These are phyloP conservation scores for Galerina marginata DNA, from an alignment of 768 basidiomycete species.

Conservation along the genomic window DNA sequence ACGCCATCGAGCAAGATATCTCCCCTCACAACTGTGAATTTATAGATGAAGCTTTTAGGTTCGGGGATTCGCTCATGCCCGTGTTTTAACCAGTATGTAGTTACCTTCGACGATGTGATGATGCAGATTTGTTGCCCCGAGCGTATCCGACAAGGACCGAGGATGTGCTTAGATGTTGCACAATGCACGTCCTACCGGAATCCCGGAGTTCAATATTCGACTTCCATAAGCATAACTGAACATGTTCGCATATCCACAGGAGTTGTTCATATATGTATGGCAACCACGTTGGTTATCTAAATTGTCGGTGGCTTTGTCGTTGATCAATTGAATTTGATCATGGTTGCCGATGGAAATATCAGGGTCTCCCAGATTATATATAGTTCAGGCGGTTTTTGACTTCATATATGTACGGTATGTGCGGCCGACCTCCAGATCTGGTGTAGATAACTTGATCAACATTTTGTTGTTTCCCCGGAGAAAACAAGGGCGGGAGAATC, in stretches of 20 bases:
- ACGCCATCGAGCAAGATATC: no score
- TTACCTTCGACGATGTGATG: background rate
- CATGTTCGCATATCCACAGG: slow-evolving; percentile 8
- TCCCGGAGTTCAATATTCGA: slow-evolving; percentile 5
- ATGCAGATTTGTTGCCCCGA: slow-evolving; percentile 7
- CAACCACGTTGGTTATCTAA: slow-evolving; percentile 24
- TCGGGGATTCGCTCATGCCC: background rate
- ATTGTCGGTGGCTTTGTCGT: slow-evolving; percentile 18
- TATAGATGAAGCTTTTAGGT: background rate
- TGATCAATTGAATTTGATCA: slow-evolving; percentile 16
- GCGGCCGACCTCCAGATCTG: background rate
- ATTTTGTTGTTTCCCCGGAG: background rate
- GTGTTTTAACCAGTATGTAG: background rate
- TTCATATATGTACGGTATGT: slow-evolving; percentile 10
- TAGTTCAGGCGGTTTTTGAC: background rate
- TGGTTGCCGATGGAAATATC: slow-evolving; percentile 22
- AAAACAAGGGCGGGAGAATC: slow-evolving; percentile 6
- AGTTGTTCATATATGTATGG: slow-evolving; percentile 5
- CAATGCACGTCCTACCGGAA: slow-evolving; percentile 12
- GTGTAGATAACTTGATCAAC: background rate
- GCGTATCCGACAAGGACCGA: slow-evolving; percentile 12
- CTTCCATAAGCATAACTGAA: background rate
- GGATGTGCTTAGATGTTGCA: background rate
- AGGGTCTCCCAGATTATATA: slow-evolving; percentile 7
- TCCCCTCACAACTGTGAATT: no score